Evolutionary conservation across 768 basidiomycete genomes (phyloP).

Genomic region (Serendipita vermifera): DNA sequence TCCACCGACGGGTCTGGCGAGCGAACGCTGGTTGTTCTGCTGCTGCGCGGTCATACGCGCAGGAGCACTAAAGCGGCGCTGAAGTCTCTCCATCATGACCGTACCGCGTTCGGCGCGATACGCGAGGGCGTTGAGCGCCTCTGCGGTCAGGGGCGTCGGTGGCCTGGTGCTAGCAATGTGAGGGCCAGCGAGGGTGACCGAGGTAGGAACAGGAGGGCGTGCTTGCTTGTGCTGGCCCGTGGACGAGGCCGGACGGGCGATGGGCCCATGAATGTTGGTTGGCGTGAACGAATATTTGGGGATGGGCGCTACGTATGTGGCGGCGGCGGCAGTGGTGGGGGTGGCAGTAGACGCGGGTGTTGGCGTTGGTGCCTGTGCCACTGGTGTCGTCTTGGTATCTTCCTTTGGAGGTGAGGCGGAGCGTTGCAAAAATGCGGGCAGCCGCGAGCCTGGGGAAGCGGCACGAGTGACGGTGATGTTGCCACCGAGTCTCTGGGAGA

Average conservation of each 20-base stretch:
- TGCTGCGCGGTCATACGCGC: not conserved
- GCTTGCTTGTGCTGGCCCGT: not conserved
- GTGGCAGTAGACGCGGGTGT: not conserved
- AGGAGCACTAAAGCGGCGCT: not conserved
- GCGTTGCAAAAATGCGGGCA: not conserved
- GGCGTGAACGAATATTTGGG: not conserved
- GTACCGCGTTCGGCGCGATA: not conserved
- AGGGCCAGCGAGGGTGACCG: not conserved
- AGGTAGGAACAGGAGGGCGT: not conserved
- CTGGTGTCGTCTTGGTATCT: no score
- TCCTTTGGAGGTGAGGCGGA: no score
- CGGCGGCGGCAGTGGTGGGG: no score
- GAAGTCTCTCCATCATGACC: not conserved
- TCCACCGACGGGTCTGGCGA: not conserved
- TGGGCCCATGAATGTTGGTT: not conserved
- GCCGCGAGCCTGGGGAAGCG: not conserved
- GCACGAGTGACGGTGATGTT: not conserved
- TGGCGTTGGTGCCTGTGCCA: not conserved
- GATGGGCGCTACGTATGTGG: no score
- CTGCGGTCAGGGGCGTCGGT: not conserved
- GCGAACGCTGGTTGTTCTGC: not conserved
- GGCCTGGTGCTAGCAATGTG: not conserved
- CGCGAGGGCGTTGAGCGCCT: not conserved
- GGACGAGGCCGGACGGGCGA: not conserved
- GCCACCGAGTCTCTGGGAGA: constrained; percentile 41